A percentile compares a stretch with the other conserved stretches of the same genome.
Evolutionary conservation across 805 yeast species (phyloP).

Genomic region (Candida ficus): DNA sequence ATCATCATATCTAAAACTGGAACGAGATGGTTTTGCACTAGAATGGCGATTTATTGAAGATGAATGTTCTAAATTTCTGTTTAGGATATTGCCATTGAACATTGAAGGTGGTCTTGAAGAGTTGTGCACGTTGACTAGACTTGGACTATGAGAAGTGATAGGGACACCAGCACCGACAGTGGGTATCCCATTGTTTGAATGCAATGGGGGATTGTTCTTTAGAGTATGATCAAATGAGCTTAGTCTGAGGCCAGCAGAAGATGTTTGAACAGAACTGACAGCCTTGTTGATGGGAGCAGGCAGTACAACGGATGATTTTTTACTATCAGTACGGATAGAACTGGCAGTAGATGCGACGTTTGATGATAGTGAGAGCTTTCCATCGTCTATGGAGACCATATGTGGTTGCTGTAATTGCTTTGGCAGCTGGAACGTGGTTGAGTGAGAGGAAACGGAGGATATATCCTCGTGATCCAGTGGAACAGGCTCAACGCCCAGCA

Average conservation of each 20-base stretch:
- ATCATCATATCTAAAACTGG: conserved; percentile 24
- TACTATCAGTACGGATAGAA: conserved; percentile 1
- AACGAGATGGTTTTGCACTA: conserved; percentile 1
- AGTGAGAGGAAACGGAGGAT: neutral
- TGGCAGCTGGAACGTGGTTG: neutral
- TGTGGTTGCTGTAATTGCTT: neutral
- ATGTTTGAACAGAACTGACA: conserved; percentile 14
- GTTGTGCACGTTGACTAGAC: conserved; percentile 15
- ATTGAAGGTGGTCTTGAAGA: conserved; percentile 20
- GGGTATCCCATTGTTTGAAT: neutral
- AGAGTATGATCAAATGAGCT: conserved; percentile 18
- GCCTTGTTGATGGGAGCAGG: neutral
- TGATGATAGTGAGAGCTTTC: conserved; percentile 4
- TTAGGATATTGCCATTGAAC: conserved; percentile 9
- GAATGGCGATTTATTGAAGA: conserved; percentile 1
- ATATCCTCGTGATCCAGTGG: neutral
- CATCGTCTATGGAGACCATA: conserved; percentile 7
- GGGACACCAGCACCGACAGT: conserved; percentile 6
- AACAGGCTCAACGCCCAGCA: neutral
- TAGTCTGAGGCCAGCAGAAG: conserved; percentile 18
- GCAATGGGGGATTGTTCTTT: neutral
- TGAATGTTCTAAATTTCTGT: neutral
- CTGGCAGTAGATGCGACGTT: conserved; percentile 5
- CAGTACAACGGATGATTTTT: neutral
- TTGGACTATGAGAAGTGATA: conserved; percentile 16